phyloP scores from a whole-genome alignment of 2,329 filamentous ascomycete genomes.

The Aspergillus sp. region DNA sequence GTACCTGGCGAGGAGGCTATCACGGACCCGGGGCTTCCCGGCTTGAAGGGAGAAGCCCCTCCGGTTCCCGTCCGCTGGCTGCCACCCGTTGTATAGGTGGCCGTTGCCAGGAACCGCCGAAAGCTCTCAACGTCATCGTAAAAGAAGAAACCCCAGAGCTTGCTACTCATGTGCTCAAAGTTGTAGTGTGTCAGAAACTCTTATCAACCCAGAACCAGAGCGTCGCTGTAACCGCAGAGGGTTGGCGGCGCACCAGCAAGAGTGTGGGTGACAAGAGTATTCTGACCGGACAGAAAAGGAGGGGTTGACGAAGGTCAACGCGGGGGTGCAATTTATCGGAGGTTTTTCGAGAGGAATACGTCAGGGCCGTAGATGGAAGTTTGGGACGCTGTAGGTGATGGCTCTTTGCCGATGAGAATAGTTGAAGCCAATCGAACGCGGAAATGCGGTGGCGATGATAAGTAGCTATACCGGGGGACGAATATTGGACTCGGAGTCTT shows the following conservation, averaged over 20 bases:
- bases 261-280: conserved; percentile 39
- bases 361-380: not conserved
- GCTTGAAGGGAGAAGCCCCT: conserved; percentile 27
- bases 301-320: conserved; percentile 20
- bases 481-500: conserved; percentile 15
- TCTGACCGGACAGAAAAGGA: conserved; percentile 19
- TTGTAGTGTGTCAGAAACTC: conserved; percentile 39
- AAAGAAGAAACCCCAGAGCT: conserved; percentile 95
- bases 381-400: not conserved
- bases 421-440: conserved; percentile 8
- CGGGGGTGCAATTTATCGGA: conserved; percentile 13
- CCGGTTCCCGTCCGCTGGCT: conserved; percentile 33
- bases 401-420: not conserved
- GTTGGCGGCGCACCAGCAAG: conserved; percentile 80
- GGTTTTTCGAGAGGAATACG: not conserved
- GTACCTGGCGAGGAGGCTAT: conserved; percentile 33
- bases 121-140: conserved; percentile 97
- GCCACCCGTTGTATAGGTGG: conserved; percentile 53
- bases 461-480: conserved; percentile 7
- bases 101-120: conserved; percentile 78
- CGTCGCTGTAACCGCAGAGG: conserved; percentile 87
- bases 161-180: conserved; percentile 80
- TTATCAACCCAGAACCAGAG: conserved; percentile 62
- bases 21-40: conserved; percentile 33
- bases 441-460: conserved; percentile 26